Conservation (phyloP, 768 basidiomycete species). For the Russula emetica region DNA sequence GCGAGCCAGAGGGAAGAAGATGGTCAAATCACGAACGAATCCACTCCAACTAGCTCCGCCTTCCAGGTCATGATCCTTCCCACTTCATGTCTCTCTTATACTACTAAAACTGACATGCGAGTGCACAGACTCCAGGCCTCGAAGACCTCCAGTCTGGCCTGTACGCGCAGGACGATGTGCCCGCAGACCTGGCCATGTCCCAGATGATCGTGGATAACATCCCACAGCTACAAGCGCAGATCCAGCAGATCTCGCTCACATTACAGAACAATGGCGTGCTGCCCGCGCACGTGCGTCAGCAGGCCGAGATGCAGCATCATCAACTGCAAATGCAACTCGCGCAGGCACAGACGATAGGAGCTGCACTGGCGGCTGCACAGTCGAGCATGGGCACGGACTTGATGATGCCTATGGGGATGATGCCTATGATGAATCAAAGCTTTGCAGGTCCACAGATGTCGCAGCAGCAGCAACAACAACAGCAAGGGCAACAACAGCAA, state of each 20-base stretch:
- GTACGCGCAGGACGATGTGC: constrained; percentile 69
- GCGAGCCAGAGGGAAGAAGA: constrained; percentile 63
- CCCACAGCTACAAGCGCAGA: constrained; percentile 80
- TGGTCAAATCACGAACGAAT: constrained; percentile 18
- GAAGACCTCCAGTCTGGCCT: constrained; percentile 47
- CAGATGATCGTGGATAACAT: constrained; percentile 71
- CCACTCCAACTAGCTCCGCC: constrained; percentile 9
- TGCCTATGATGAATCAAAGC: constrained; percentile 25
- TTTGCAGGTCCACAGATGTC: constrained; percentile 22
- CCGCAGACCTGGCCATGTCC: constrained; percentile 58
- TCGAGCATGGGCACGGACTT: constrained; percentile 38
- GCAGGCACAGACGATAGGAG: constrained; percentile 71
- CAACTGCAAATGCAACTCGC: constrained; percentile 74
- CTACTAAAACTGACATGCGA: background rate
- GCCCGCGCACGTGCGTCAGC: constrained; percentile 66
- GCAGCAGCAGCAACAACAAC: constrained; percentile 36
- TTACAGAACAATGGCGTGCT: constrained; percentile 71
- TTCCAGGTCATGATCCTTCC: constrained; percentile 10
- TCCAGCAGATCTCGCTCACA: constrained; percentile 72
- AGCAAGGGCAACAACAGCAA: constrained; percentile 34
- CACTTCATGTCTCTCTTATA: background rate
- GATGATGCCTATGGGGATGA: constrained; percentile 36
- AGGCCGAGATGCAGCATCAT: constrained; percentile 79
- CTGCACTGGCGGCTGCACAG: constrained; percentile 46
- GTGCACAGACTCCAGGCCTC: constrained; percentile 18